phyloP scores from a whole-genome alignment of 2,329 filamentous ascomycete species.

The Fusarium musae region DNA sequence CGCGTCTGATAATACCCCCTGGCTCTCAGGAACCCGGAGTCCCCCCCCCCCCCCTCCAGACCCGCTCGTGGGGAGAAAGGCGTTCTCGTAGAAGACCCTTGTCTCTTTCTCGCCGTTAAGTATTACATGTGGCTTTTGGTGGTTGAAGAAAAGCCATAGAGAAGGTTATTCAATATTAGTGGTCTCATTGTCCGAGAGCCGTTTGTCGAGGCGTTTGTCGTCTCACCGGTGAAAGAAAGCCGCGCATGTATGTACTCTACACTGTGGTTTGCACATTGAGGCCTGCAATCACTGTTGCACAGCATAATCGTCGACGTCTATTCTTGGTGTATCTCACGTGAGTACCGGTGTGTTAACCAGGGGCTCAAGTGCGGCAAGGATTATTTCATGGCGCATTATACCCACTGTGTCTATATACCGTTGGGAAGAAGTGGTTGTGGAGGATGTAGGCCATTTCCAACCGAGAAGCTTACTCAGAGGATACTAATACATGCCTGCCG shows the following conservation, averaged over 20 bases:
- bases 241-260: neutral
- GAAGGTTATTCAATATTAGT: neutral
- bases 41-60: neutral
- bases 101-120: slow-evolving; percentile 9
- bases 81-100: neutral
- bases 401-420: slow-evolving; percentile 14
- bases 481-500: neutral
- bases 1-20: slow-evolving; percentile 22
- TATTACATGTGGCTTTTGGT: neutral
- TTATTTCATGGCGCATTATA: slow-evolving; percentile 4
- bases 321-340: slow-evolving; percentile 3
- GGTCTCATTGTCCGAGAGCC: neutral
- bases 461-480: neutral
- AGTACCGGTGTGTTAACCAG: neutral
- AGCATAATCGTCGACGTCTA: neutral
- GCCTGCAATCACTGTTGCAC: neutral
- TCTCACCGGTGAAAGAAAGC: neutral
- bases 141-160: neutral
- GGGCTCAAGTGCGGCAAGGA: neutral
- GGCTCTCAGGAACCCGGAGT: slow-evolving; percentile 27
- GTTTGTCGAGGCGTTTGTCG: slow-evolving; percentile 17
- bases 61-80: slow-evolving; percentile 10
- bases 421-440: neutral
- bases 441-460: slow-evolving; percentile 9
- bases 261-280: neutral